Evolutionary conservation across 1,139 yeast species (phyloP).

Genomic region (Kodamaea arcana): DNA sequence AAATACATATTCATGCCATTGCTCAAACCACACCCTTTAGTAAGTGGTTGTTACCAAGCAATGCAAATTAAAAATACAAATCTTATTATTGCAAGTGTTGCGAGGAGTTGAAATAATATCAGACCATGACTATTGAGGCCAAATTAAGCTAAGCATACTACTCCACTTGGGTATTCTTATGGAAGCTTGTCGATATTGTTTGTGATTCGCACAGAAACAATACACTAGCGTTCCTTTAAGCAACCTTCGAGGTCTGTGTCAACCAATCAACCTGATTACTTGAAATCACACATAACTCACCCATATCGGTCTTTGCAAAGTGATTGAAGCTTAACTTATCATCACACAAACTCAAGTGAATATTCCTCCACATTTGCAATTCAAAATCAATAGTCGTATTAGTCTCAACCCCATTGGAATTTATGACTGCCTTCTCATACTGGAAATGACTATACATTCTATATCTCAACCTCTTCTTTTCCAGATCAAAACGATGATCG

Average conservation of each 20-base stretch:
- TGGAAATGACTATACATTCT: conserved; percentile 28
- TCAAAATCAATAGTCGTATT: conserved; percentile 27
- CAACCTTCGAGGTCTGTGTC: conserved; percentile 3
- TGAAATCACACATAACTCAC: conserved; percentile 24
- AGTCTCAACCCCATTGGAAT: conserved; percentile 4
- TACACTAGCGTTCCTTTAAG: not conserved
- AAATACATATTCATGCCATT: no score
- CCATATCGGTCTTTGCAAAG: conserved; percentile 20
- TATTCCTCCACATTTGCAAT: conserved; percentile 31
- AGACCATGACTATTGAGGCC: no score
- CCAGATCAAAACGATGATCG: conserved; percentile 27
- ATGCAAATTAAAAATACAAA: no score
- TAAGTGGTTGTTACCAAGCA: no score
- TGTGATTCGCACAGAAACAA: no score
- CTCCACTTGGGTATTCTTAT: no score
- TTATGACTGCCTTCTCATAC: conserved; percentile 11
- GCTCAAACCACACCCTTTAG: no score
- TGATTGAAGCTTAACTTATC: conserved; percentile 24
- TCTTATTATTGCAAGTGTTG: no score
- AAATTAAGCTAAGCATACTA: no score
- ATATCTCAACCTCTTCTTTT: conserved; percentile 23
- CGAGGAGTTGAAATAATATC: no score
- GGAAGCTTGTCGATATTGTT: no score
- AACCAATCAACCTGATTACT: conserved; percentile 30
- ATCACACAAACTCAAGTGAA: conserved; percentile 26